Base-by-base conservation (phyloP, 306 rosid species). In the Quercus parvula region DNA sequence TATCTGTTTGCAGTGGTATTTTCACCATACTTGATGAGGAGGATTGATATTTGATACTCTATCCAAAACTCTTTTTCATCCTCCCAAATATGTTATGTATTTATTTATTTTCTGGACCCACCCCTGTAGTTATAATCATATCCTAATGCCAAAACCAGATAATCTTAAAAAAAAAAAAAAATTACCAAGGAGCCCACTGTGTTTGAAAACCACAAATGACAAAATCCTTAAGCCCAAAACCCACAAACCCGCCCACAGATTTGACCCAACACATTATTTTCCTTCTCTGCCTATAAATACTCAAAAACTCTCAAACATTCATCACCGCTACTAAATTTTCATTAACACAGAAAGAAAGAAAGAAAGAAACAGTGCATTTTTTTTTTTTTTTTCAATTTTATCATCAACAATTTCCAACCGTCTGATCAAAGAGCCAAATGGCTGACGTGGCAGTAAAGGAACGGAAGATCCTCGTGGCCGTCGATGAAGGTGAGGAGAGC, bases 401-500 rank as follows among this genome's bases (percentile, higher is more conserved):
- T 38, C 44, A 1, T 38, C 44, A 38, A 38, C 44, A 38, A 38
- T 38, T 15, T 20, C 7, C 25, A 66, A 49, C 77, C 73, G 78
- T 56, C 56, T 4, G 66, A 64, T 73, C 38, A 49, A 49, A 3
- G 63, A 31, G 14, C 70, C 19, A 0, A 18, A 90, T 92, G 97
- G 86, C 88, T 54, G 88, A 83, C 19, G 84, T 52, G 56, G 77
- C 81, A 56, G 86, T 49, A 18, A 84, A 77, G 1, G 88, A 86
- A 76, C 85, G 99, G 54, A 81, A 84, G 85, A 91, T 95, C 76
- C 75, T 95, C 58, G 94, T 91, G 87, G 97, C 98, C 11, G 92
- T 95, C 3, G 99, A 93, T 24, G 97, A 90, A 49, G 92, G 98
- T 0, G 98, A 93, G n/a, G 98, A 95, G 86, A 93, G 99, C 87